Evolutionary conservation across 768 basidiomycete species (phyloP).

Genomic region (Suillus discolor): DNA sequence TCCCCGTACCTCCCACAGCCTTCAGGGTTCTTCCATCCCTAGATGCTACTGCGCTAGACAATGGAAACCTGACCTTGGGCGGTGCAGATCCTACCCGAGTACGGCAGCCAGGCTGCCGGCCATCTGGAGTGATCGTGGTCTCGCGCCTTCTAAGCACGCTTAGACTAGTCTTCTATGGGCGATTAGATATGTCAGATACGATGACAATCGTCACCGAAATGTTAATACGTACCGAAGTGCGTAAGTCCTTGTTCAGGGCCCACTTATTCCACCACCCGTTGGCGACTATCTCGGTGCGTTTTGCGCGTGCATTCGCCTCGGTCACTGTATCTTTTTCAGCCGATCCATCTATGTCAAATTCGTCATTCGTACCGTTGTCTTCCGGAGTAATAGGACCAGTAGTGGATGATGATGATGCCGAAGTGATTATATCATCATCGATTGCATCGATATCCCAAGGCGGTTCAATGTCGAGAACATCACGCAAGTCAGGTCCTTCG

Average conservation of each 20-base stretch:
- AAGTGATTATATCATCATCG: constrained; percentile 22
- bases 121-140: constrained; percentile 49
- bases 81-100: constrained; percentile 29
- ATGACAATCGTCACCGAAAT: constrained; percentile 15
- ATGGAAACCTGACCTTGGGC: constrained; percentile 21
- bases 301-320: constrained; percentile 26
- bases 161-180: constrained; percentile 32
- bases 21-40: constrained; percentile 22
- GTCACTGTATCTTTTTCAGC: constrained; percentile 29
- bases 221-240: constrained; percentile 20
- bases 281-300: constrained; percentile 41
- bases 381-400: constrained; percentile 37
- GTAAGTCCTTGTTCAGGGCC: constrained; percentile 36
- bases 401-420: constrained; percentile 37
- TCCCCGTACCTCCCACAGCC: constrained; percentile 10
- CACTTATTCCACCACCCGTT: constrained; percentile 57
- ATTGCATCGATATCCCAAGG: constrained; percentile 48
- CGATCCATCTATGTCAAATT: constrained; percentile 17
- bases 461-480: constrained; percentile 44
- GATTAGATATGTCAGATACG: constrained; percentile 11
- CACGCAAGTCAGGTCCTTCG: constrained; percentile 47
- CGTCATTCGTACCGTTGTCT: constrained; percentile 17
- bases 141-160: constrained; percentile 45
- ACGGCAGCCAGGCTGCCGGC: constrained; percentile 37
- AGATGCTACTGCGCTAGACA: constrained; percentile 16